Base-by-base conservation (phyloP, 202 grass and related monocot species). In the Setaria viridis region DNA sequence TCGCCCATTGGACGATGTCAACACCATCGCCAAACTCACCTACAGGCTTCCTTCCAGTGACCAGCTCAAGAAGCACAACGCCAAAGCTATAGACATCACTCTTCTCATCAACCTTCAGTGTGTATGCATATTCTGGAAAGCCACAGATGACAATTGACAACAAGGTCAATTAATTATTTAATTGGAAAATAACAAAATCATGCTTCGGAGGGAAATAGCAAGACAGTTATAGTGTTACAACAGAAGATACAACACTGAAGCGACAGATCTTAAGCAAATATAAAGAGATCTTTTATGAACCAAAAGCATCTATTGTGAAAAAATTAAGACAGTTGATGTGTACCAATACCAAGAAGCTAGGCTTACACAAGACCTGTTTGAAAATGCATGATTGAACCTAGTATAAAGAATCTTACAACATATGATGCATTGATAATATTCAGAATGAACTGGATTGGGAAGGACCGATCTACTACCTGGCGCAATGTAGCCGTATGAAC, bases 51-150 rank as follows among this genome's bases (percentile, higher is more conserved):
- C 87, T 64, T 65, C 97, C 94, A 1, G 91, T 99, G 45, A 99
- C 91, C 51, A 99, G 92, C 83, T 99, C 97, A 0, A 99, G 92
- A 7, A 99, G 90, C 49, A 99, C 97, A 29, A 99, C 97, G 0
- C 97, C 97, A 43, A 99, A 99, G 85, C 97, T 99, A 57, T 99
- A 99, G 12, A 99, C 97, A 30, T 99, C 97, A 7, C 93, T 97
- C 89, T 99, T 99, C 72, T 99, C 97, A 11, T 99, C 97, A 21
- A 99, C 97, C 87, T 99, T 99, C 8, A 99, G 85, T n/a, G 97
- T 99, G 86, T 99, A 99, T 20, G 97, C 97, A 65, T 99, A 99
- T 85, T 99, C 97, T 99, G 91, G 51, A 82, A 2, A 89, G 41
- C 7, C 42, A 80, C 42, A 30, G 5, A 20, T 70, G 2, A 41